Evolutionary conservation across 352 stramenopile species (phyloP), one percentile per base, ranked within the genome.

Genomic region (Phytophthora rubi): DNA sequence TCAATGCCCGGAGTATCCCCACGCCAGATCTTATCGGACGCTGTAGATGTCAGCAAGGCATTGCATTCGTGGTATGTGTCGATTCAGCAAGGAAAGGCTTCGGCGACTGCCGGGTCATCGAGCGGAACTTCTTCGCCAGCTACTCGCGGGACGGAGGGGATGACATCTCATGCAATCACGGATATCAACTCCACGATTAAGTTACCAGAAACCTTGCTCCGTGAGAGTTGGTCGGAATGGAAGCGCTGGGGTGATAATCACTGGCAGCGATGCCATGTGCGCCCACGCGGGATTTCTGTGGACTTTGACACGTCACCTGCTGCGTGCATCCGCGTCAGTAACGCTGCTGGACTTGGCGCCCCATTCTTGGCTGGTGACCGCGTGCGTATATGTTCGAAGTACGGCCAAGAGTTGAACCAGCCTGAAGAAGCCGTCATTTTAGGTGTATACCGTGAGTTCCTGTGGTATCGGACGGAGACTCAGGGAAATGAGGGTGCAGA

Each of bases 391-490:
- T 96, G 91, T 55, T 92, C 94, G 0, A 98, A 97, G 69, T 94
- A 93, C 44, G 97, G 97, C 15, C 89, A 97, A 45, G 90, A 98
- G 76, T 80, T 99, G 45, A 98, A 99, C 61, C 84, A 99, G 23
- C 92, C 96, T 8, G 97, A 99, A 79, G 96, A 99, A 87, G 97
- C 97, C 32, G 80, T 99, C 44, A 86, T 99, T 59, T 77, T 99
- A 21, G 97, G 90, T 64, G 85, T 94, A 4, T 98, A 98, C 68
- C 88, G 97, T 61, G 89, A 88, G 1, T 89, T 89, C 37, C 69
- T 99, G 15, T 99, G 96, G 87, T 99, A 99, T 52, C 83, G 88
- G 18, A 96, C 98, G 10, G 93, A 99, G 67, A 98, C 94, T 9
- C 97, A 99, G 76, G 97, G 97, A 59, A 98, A 97, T 56, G 96